phyloP scores from a whole-genome alignment of 140 eudicot species.

The Bidens hawaiensis region DNA sequence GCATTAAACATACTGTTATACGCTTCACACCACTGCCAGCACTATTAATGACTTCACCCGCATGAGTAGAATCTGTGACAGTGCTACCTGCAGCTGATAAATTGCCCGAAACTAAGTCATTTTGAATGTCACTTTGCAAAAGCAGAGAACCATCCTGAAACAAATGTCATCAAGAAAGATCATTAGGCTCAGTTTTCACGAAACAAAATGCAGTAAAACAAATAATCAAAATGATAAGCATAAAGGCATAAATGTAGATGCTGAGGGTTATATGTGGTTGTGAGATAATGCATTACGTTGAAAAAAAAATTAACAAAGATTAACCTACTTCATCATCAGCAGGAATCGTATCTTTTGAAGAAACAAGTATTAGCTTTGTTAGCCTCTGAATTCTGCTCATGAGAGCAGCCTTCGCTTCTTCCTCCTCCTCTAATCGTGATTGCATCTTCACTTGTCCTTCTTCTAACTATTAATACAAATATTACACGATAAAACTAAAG shows the following conservation, averaged over 20 bases:
- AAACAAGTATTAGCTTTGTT: constrained; percentile 91
- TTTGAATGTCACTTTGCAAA: constrained; percentile 49
- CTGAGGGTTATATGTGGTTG: constrained; percentile 1
- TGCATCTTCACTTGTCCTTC: constrained; percentile 99
- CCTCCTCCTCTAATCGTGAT: constrained; percentile 96
- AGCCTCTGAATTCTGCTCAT: constrained; percentile 99
- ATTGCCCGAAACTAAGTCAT: constrained; percentile 61
- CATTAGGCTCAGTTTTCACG: constrained; percentile 7
- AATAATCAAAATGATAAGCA: constrained; percentile 7
- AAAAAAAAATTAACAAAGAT: constrained; percentile 8
- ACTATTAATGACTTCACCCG: constrained; percentile 68
- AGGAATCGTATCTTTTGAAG: constrained; percentile 81
- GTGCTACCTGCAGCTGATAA: constrained; percentile 57
- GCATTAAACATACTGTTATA: constrained; percentile 44
- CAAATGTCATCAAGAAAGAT: constrained; percentile 3
- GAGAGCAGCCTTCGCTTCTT: constrained; percentile 98
- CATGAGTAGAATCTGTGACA: constrained; percentile 64
- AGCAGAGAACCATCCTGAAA: constrained; percentile 54
- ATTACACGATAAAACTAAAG: constrained; percentile 5
- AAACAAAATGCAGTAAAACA: background rate
- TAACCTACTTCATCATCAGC: constrained; percentile 69
- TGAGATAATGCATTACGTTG: background rate
- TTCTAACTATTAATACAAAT: constrained; percentile 57
- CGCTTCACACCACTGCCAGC: constrained; percentile 54
- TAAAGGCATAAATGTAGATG: background rate